phyloP scores from a whole-genome alignment of 148 eudicot genomes.

The Camellia japonica region DNA sequence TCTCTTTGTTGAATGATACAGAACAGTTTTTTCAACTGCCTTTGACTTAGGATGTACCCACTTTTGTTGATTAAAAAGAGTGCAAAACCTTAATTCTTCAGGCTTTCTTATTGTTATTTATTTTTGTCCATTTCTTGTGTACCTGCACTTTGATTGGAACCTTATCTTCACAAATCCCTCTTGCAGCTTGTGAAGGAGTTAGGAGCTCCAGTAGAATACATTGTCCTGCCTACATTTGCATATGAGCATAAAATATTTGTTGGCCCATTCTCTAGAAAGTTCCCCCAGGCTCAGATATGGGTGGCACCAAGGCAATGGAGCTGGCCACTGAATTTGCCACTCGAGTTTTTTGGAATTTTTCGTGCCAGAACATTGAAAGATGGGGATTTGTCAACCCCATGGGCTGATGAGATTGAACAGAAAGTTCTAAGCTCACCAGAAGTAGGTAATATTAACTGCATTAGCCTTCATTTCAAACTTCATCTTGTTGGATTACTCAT shows the following conservation, averaged over 20 bases:
- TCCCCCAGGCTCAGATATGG: conserved; percentile 90
- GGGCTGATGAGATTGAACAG: conserved; percentile 95
- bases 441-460: conserved; percentile 63
- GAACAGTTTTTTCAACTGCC: not conserved
- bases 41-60: not conserved
- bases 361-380: conserved; percentile 79
- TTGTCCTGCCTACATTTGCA: conserved; percentile 91
- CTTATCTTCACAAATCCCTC: not conserved
- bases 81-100: not conserved
- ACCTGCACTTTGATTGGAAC: not conserved
- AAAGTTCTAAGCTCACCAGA: conserved; percentile 96
- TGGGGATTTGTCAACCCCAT: conserved; percentile 78
- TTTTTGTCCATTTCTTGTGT: not conserved
- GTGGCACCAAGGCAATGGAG: conserved; percentile 99
- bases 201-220: conserved; percentile 89
- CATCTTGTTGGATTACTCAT: conserved; percentile 3
- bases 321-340: conserved; percentile 97
- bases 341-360: conserved; percentile 90
- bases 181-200: conserved; percentile 88
- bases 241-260: conserved; percentile 98
- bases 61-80: not conserved
- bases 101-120: not conserved
- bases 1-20: not conserved
- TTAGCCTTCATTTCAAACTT: not conserved
- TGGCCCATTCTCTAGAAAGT: conserved; percentile 96